Evolutionary conservation across 164 flowering plant genomes (phyloP), one percentile per base, ranked within the genome.

Genomic region (Nelumbo lutea): DNA sequence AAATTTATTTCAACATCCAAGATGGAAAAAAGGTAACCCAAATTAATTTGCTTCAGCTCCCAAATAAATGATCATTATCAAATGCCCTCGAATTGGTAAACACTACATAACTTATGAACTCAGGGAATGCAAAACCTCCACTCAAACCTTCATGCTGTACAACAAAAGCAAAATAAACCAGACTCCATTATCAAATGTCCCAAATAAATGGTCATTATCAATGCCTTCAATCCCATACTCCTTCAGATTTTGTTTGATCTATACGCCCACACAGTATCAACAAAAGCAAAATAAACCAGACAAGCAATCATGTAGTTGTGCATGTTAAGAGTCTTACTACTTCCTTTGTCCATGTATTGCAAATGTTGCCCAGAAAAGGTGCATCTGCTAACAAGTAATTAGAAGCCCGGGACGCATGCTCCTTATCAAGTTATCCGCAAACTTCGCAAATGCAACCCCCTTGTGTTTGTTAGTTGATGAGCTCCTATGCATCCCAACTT

Each of bases 331-430:
- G 68, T 53, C 87, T 78, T 77, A 90, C 93, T 70, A 93, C 96
- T 80, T 88, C 96, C 77, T 84, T 88, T 65, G 93, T 88, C 96
- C 96, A 90, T 59, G 90, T 87, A 69, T 90, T 90, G 84, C 89
- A 87, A 53, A 90, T 84, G 80, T 88, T 90, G 44, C 96, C 96
- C 74, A 90, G 61, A 70, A 90, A 90, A 59, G 88, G 71, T 2
- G 87, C 27, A 27, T 27, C 27, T 27, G 27, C 27, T 27, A 27
- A 27, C 27, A 27, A 27, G 27, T 27, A 27, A 27, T 27, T 27
- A 27, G 27, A 27, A 51, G 91, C 93, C 10, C 82, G 82, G 70
- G 42, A 74, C 47, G 85, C 90, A 65, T 83, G 87, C 77, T 90
- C 91, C 81, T 87, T 87, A 39, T 27, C 27, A 27, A 27, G 27